Conservation (phyloP, 257 asterid species). For the Solanum raphanifolium region DNA sequence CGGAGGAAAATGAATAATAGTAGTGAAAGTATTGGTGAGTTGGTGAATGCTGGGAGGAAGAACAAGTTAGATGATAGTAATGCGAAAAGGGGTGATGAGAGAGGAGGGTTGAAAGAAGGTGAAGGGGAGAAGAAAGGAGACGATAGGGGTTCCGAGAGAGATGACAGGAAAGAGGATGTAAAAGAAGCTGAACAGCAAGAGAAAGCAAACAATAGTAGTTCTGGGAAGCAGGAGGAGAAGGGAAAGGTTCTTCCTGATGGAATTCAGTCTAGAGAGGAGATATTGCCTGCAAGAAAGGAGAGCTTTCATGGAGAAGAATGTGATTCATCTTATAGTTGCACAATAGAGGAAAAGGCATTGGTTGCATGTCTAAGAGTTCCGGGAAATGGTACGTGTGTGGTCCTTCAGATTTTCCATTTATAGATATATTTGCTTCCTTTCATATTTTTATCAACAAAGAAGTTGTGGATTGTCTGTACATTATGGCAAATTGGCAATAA, state of each 20-base stretch:
- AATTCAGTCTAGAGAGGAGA: conserved; percentile 15
- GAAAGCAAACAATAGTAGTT: conserved; percentile 7
- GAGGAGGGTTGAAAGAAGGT: not conserved
- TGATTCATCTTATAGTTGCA: conserved; percentile 72
- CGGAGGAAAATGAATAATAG: not conserved
- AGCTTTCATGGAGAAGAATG: conserved; percentile 39
- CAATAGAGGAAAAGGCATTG: conserved; percentile 44
- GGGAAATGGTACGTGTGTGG: conserved; percentile 54
- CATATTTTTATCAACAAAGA: not conserved
- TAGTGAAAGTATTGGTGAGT: not conserved
- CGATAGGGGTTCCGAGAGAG: not conserved
- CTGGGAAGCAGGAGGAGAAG: conserved; percentile 10
- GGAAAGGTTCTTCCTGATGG: conserved; percentile 21
- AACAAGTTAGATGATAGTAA: not conserved
- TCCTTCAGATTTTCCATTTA: not conserved
- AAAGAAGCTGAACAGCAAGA: not conserved
- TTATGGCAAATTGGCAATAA: not conserved
- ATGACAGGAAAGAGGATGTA: not conserved
- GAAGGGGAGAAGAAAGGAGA: not conserved
- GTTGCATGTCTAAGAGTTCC: conserved; percentile 90
- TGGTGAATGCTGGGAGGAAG: not conserved
- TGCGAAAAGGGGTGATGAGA: not conserved
- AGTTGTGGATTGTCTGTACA: not conserved
- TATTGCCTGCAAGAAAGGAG: conserved; percentile 18
- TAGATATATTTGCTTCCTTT: not conserved